A percentile compares a stretch with the other conserved stretches of the same genome.
phyloP scores from a whole-genome alignment of 2,329 filamentous ascomycete genomes.

The Microdochium nivale region DNA sequence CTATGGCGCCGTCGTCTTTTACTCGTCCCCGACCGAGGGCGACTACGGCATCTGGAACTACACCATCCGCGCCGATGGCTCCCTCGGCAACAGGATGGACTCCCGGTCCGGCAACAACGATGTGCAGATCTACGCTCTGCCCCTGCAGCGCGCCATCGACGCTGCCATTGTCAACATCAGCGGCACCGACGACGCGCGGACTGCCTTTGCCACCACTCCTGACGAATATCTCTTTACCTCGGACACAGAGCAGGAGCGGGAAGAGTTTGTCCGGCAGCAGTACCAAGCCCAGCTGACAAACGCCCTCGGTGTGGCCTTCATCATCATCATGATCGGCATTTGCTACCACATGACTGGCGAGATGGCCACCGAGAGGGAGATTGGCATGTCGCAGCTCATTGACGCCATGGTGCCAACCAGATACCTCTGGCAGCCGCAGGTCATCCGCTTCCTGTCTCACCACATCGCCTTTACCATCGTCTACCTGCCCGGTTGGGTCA shows the following conservation, averaged over 20 bases:
- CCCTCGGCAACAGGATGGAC: conserved; percentile 57
- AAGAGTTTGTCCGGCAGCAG: conserved; percentile 52
- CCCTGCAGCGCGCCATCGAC: conserved; percentile 73
- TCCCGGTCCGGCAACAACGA: conserved; percentile 61
- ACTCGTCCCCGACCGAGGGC: conserved; percentile 67
- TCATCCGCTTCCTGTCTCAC: conserved; percentile 67
- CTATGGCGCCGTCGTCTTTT: conserved; percentile 67
- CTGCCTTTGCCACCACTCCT: conserved; percentile 31
- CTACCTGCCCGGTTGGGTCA: conserved; percentile 76
- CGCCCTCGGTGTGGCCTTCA: conserved; percentile 70
- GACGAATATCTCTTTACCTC: conserved; percentile 72
- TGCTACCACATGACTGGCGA: conserved; percentile 83
- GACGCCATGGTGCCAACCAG: conserved; percentile 85
- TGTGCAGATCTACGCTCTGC: conserved; percentile 67
- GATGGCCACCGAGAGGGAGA: conserved; percentile 76
- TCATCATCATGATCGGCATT: conserved; percentile 71
- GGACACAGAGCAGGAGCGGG: conserved; percentile 57
- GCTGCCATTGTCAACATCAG: conserved; percentile 55
- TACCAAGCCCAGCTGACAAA: conserved; percentile 70
- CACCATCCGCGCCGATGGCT: conserved; percentile 68
- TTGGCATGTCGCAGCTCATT: conserved; percentile 79
- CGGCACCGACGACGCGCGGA: conserved; percentile 21
- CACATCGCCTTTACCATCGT: conserved; percentile 73
- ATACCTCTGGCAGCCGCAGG: conserved; percentile 66
- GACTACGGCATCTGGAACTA: conserved; percentile 70